These are phyloP conservation scores for Helotiales sp. DNA, from an alignment of 2,329 filamentous ascomycete species.

Conservation along the genomic window DNA sequence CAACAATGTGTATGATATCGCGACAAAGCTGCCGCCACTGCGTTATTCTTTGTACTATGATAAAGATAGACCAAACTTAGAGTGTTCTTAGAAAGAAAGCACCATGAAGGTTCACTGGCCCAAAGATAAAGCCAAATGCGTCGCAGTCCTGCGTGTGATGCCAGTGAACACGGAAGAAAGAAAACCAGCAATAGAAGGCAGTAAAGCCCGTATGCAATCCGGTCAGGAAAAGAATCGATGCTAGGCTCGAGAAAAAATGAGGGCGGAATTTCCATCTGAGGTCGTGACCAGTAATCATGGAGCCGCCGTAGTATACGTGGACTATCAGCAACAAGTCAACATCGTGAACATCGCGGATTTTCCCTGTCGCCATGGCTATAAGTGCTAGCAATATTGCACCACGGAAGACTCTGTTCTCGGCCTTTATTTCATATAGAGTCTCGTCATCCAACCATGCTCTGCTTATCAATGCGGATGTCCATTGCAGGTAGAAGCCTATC, in stretches of 20 bases:
- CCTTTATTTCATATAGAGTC: neutral
- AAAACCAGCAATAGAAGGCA: neutral
- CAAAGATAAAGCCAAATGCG: neutral
- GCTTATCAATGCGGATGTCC: neutral
- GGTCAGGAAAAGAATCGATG: neutral
- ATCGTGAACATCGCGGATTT: neutral
- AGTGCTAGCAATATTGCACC: neutral
- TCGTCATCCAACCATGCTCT: neutral
- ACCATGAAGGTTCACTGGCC: neutral
- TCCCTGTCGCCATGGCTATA: neutral
- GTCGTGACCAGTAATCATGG: neutral
- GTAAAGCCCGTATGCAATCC: neutral
- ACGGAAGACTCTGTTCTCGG: neutral
- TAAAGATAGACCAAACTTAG: neutral
- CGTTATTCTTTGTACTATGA: too few species aligned
- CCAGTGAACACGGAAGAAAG: neutral
- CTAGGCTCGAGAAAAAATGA: neutral
- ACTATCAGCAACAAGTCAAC: neutral
- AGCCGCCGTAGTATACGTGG: neutral
- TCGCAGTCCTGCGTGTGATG: neutral
- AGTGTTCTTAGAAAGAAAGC: neutral
- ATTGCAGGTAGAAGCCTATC: neutral
- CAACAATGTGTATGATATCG: too few species aligned
- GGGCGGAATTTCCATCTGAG: too few species aligned
- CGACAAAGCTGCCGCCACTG: too few species aligned